Percentiles rank a stretch among this genome's conserved stretches.
phyloP scores from a whole-genome alignment of 169 alveolate genomes.

The Eimeria praecox region DNA sequence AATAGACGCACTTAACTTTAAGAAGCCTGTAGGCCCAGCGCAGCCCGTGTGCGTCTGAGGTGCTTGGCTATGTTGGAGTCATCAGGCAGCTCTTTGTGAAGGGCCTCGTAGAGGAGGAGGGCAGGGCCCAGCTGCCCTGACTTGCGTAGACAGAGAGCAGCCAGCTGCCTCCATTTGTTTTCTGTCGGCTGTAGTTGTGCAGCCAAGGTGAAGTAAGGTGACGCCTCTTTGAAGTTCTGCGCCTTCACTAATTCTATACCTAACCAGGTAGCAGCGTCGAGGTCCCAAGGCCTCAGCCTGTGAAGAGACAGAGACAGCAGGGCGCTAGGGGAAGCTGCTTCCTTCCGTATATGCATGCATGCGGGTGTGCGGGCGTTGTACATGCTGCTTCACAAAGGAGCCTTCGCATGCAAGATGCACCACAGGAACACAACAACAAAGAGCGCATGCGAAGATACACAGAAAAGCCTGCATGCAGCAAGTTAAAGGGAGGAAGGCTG shows the following conservation, averaged over 20 bases:
- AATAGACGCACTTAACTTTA: background rate
- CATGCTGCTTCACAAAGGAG: background rate
- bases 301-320: background rate
- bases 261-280: constrained; percentile 93
- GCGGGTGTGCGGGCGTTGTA: background rate
- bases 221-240: constrained; percentile 91
- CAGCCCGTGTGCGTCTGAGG: constrained; percentile 39
- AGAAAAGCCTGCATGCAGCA: background rate
- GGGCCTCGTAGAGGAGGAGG: constrained; percentile 38
- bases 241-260: constrained; percentile 93
- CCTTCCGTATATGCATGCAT: background rate
- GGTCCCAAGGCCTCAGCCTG: constrained; percentile 89
- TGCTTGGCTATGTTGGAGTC: constrained; percentile 45
- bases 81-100: constrained; percentile 62
- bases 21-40: constrained; percentile 14
- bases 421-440: no score
- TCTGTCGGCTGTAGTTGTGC: constrained; percentile 92
- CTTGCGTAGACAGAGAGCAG: constrained; percentile 94
- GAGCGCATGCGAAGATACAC: background rate
- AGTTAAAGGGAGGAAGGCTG: background rate
- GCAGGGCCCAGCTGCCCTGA: constrained; percentile 90
- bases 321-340: background rate
- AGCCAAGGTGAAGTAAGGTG: constrained; percentile 91
- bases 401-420: background rate
- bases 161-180: constrained; percentile 93